Conservation (phyloP, 2,329 filamentous ascomycete species). For the Fonsecaea monophora region DNA sequence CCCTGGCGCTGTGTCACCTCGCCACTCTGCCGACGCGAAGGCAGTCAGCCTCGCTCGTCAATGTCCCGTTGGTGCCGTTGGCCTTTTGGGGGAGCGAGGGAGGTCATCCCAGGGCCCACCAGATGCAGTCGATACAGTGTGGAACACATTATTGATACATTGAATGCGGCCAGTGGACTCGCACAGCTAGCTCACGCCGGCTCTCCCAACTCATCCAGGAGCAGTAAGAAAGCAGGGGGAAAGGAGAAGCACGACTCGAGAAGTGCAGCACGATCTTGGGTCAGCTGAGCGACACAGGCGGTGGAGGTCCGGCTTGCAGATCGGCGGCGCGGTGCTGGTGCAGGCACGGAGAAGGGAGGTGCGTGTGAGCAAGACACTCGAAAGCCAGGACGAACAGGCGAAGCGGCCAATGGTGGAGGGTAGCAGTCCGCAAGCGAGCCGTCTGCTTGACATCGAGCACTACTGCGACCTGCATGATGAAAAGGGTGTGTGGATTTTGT, state of each 20-base stretch:
- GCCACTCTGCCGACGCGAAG: conserved; percentile 31
- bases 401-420: conserved; percentile 23
- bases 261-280: conserved; percentile 27
- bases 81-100: not conserved
- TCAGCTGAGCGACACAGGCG: conserved; percentile 34
- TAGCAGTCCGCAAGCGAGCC: conserved; percentile 30
- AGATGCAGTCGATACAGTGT: conserved; percentile 16
- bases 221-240: conserved; percentile 18
- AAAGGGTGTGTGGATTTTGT: conserved; percentile 30
- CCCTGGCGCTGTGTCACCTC: conserved; percentile 34
- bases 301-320: conserved; percentile 28
- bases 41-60: conserved; percentile 34
- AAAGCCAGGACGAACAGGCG: conserved; percentile 12
- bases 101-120: conserved; percentile 7
- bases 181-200: conserved; percentile 7
- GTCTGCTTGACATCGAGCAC: conserved; percentile 36
- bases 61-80: conserved; percentile 23
- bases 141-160: conserved; percentile 8
- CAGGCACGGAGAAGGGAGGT: conserved; percentile 22
- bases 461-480: conserved; percentile 32
- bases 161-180: conserved; percentile 16
- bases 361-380: conserved; percentile 18
- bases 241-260: conserved; percentile 11
- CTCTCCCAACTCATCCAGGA: conserved; percentile 17
- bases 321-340: conserved; percentile 27